Conservation (phyloP, 2,329 filamentous ascomycete species). For the Remersonia thermophila region DNA sequence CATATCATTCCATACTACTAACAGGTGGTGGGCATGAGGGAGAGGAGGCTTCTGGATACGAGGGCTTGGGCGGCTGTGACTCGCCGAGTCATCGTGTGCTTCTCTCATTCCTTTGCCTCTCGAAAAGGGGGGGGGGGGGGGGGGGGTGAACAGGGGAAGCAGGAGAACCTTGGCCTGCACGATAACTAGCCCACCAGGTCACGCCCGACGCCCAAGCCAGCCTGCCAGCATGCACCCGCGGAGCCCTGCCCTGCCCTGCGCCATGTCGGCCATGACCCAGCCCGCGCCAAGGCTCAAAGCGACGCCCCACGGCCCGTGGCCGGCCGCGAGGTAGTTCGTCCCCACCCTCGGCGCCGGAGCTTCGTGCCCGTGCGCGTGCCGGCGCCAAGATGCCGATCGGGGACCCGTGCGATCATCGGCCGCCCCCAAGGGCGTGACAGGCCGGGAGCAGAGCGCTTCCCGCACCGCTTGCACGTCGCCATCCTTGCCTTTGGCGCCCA, state of each 20-base stretch:
- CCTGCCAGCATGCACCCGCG: too few species aligned
- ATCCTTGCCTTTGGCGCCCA: constrained; percentile 20
- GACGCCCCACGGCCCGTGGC: constrained; percentile 70
- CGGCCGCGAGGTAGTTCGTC: constrained; percentile 59
- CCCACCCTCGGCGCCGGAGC: constrained; percentile 37
- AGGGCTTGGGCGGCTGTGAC: too few species aligned
- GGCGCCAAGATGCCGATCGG: constrained; percentile 42
- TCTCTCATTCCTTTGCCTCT: too few species aligned
- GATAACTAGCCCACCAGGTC: too few species aligned
- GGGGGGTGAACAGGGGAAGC: too few species aligned
- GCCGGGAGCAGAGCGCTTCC: constrained; percentile 60
- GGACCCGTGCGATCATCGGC: constrained; percentile 49
- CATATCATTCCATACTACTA: too few species aligned
- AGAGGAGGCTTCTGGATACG: too few species aligned
- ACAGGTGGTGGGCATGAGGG: too few species aligned
- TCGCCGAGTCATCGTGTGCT: too few species aligned
- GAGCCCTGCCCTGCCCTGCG: constrained; percentile 47
- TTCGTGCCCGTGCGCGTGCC: constrained; percentile 30
- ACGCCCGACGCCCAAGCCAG: too few species aligned
- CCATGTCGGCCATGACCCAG: constrained; percentile 56
- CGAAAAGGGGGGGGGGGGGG: too few species aligned
- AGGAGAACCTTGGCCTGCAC: too few species aligned
- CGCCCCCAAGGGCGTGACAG: constrained; percentile 49
- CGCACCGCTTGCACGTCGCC: constrained; percentile 50
- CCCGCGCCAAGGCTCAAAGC: constrained; percentile 55